Evolutionary conservation across 1,284 basidiomycete genomes (phyloP).

Genomic region (Phenoliferia sp.): DNA sequence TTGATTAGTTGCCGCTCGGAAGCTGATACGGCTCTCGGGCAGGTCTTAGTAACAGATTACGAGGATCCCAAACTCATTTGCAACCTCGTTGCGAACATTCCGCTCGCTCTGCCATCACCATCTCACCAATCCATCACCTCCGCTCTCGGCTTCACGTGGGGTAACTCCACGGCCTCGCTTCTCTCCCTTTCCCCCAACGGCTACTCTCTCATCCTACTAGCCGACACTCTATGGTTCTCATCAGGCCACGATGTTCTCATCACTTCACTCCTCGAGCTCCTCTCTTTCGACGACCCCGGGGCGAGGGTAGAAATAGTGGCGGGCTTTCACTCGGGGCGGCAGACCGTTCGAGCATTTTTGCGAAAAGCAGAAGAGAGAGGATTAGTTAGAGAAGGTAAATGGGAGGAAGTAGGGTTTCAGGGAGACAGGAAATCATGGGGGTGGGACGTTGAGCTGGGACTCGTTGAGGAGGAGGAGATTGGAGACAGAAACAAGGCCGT

Average conservation of each 20-base stretch:
- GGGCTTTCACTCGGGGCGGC: slow-evolving; percentile 17
- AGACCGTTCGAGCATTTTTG: slow-evolving; percentile 9
- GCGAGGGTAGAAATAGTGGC: not conserved
- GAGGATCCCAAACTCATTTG: slow-evolving; percentile 1
- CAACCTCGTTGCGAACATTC: not conserved
- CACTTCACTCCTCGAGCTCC: not conserved
- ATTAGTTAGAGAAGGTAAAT: not conserved
- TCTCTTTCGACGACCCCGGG: not conserved
- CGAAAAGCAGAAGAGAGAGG: not conserved
- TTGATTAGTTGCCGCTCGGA: not conserved
- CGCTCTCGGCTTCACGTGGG: not conserved
- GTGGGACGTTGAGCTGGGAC: not conserved
- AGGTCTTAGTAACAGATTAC: slow-evolving; percentile 18
- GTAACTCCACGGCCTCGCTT: not conserved
- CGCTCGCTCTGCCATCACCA: not conserved
- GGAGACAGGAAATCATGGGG: not conserved
- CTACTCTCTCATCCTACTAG: slow-evolving; percentile 8
- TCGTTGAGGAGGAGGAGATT: not conserved
- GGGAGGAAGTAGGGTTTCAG: not conserved
- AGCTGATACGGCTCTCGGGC: not conserved
- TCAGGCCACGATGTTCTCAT: not conserved
- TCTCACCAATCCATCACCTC: not conserved
- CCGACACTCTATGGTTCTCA: slow-evolving; percentile 13
- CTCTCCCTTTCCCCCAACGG: not conserved
- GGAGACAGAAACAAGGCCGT: not conserved